Conservation (phyloP, 1,284 basidiomycete species). For the Somion occarium region DNA sequence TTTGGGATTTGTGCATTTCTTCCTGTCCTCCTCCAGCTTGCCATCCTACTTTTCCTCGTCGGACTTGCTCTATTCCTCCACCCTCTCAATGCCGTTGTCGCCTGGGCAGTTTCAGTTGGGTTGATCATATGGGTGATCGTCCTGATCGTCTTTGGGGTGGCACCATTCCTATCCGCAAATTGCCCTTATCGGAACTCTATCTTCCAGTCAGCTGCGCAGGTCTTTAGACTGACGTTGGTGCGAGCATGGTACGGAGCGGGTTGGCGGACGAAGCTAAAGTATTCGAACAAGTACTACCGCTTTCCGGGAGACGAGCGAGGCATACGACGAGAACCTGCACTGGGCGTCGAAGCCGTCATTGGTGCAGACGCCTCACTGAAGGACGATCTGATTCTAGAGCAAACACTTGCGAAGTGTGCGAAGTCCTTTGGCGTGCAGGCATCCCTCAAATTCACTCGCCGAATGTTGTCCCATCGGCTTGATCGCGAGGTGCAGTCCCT, state of each 20-base stretch:
- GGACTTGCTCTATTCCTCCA: conserved; percentile 1
- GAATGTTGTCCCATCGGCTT: neutral
- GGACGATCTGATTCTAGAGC: neutral
- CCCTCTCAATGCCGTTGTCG: conserved; percentile 4
- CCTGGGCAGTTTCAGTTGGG: neutral
- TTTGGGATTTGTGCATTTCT: neutral
- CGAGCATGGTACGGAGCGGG: no score
- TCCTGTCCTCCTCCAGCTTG: conserved; percentile 5
- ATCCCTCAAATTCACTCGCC: neutral
- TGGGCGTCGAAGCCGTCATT: neutral
- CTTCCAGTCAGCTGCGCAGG: no score
- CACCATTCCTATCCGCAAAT: no score
- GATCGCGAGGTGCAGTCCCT: neutral
- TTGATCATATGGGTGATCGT: neutral
- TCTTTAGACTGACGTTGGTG: no score
- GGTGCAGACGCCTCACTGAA: neutral
- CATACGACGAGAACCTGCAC: neutral
- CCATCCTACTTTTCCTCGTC: conserved; percentile 4
- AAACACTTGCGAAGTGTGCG: neutral
- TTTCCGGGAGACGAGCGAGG: conserved; percentile 1
- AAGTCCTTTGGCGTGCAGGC: neutral
- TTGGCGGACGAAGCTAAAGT: neutral
- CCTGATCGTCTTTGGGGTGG: no score
- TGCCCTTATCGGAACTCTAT: no score
- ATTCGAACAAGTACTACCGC: neutral